Evolutionary conservation across 192 early-diverging fungal species (phyloP).

Genomic region (Coemansia sp.): DNA sequence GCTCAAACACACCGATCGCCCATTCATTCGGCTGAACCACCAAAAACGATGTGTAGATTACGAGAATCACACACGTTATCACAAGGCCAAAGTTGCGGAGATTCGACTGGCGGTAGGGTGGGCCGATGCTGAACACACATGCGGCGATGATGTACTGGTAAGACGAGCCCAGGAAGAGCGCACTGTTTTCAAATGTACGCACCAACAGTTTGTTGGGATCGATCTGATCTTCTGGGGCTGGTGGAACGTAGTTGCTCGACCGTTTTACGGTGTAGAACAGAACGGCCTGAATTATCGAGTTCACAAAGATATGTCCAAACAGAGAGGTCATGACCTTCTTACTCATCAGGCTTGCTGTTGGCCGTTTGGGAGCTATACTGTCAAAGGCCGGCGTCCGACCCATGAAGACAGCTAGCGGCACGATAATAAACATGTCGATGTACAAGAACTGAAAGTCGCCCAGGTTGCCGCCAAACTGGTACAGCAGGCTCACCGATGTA

Average conservation of each 20-base stretch:
- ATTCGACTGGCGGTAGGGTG: conserved; percentile 89
- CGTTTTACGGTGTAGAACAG: conserved; percentile 69
- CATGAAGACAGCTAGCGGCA: conserved; percentile 87
- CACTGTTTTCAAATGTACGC: conserved; percentile 85
- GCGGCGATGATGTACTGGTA: conserved; percentile 94
- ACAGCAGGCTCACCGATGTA: conserved; percentile 89
- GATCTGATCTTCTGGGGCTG: conserved; percentile 55
- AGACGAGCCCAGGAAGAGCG: conserved; percentile 84
- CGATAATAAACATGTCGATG: conserved; percentile 90
- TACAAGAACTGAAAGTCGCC: conserved; percentile 96
- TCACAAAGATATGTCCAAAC: conserved; percentile 85
- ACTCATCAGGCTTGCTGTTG: conserved; percentile 87
- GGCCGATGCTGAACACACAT: conserved; percentile 92
- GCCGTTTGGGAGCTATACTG: conserved; percentile 71
- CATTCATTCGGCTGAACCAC: conserved; percentile 59
- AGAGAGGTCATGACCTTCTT: conserved; percentile 89
- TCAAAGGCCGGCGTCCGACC: conserved; percentile 82
- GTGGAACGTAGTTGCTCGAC: conserved; percentile 72
- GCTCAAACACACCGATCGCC: conserved; percentile 63
- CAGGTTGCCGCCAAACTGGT: conserved; percentile 83
- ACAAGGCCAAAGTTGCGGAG: conserved; percentile 67
- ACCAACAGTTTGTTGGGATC: conserved; percentile 67
- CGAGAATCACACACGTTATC: conserved; percentile 54
- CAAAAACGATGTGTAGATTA: conserved; percentile 62
- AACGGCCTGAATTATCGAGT: conserved; percentile 74